Conservation (phyloP, 345 rosid genomes). For the Acer saccharum region DNA sequence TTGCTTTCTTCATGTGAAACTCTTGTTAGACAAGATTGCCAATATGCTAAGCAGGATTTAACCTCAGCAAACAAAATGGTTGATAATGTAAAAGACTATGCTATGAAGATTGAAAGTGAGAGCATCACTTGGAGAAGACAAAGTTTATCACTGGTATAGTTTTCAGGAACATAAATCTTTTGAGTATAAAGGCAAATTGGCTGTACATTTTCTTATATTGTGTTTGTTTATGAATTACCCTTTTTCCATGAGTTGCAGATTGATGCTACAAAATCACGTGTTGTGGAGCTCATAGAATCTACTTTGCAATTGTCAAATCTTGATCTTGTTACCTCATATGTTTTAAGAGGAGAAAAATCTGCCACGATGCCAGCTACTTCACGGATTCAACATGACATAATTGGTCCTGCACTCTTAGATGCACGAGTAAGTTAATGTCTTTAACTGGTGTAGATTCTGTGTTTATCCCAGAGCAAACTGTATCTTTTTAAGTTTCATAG, state of each 20-base stretch:
- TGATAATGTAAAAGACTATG: constrained; percentile 56
- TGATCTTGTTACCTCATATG: constrained; percentile 64
- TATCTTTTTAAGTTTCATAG: background rate
- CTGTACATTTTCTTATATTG: constrained; percentile 9
- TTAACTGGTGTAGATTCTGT: constrained; percentile 10
- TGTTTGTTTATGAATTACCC: constrained; percentile 25
- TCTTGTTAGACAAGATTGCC: constrained; percentile 55
- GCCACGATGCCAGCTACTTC: constrained; percentile 52
- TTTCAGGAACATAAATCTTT: constrained; percentile 16
- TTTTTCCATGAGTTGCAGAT: constrained; percentile 52
- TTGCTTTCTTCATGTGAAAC: constrained; percentile 70
- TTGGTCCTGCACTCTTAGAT: constrained; percentile 75
- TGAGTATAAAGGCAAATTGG: constrained; percentile 21
- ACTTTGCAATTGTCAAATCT: constrained; percentile 79
- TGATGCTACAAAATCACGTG: constrained; percentile 62
- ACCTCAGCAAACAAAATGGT: constrained; percentile 52
- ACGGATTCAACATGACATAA: constrained; percentile 66
- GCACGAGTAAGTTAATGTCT: constrained; percentile 58
- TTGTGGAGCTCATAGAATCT: constrained; percentile 73
- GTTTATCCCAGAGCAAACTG: background rate
- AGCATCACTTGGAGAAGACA: constrained; percentile 78
- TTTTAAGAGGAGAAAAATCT: constrained; percentile 62
- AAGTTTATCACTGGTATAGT: constrained; percentile 63
- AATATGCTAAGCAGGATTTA: constrained; percentile 67
- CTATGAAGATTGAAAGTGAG: constrained; percentile 68